phyloP scores from a whole-genome alignment of 345 rosid genomes.

The Hirschfeldia incana region DNA sequence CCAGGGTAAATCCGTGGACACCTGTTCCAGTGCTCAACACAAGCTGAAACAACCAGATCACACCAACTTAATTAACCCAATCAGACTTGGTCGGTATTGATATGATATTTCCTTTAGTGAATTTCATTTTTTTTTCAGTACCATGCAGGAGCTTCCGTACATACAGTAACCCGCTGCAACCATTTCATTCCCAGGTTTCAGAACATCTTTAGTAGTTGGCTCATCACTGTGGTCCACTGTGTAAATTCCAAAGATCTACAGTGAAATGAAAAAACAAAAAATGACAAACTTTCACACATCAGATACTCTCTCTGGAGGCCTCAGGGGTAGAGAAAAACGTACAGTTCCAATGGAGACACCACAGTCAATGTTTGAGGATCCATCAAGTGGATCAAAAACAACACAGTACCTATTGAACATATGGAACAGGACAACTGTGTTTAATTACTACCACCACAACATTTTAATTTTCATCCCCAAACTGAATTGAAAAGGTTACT shows the following conservation, averaged over 20 bases:
- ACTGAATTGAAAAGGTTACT: slow-evolving; percentile 4
- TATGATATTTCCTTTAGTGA: not conserved
- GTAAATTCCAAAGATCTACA: slow-evolving; percentile 94
- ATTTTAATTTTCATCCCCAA: not conserved
- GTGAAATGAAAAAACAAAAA: not conserved
- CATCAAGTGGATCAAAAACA: slow-evolving; percentile 97
- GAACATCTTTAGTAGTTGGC: slow-evolving; percentile 73
- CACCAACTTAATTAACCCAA: not conserved
- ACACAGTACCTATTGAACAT: slow-evolving; percentile 68
- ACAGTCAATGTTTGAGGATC: slow-evolving; percentile 96
- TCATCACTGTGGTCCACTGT: slow-evolving; percentile 63
- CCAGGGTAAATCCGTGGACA: slow-evolving; percentile 90
- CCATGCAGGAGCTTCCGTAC: slow-evolving; percentile 99
- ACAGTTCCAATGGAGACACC: slow-evolving; percentile 99
- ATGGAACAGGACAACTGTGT: not conserved
- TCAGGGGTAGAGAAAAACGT: slow-evolving; percentile 25
- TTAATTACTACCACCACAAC: not conserved
- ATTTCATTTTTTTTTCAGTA: slow-evolving; percentile 35
- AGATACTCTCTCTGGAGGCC: not conserved
- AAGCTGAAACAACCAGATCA: slow-evolving; percentile 53
- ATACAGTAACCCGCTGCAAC: slow-evolving; percentile 98
- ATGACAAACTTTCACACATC: slow-evolving; percentile 10
- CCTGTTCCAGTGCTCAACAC: slow-evolving; percentile 89
- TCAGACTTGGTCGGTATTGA: not conserved
- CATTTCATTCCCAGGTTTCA: slow-evolving; percentile 92